These are phyloP conservation scores for Tinospora cordifolia DNA, from an alignment of 164 flowering plant genomes.

Conservation along the genomic window DNA sequence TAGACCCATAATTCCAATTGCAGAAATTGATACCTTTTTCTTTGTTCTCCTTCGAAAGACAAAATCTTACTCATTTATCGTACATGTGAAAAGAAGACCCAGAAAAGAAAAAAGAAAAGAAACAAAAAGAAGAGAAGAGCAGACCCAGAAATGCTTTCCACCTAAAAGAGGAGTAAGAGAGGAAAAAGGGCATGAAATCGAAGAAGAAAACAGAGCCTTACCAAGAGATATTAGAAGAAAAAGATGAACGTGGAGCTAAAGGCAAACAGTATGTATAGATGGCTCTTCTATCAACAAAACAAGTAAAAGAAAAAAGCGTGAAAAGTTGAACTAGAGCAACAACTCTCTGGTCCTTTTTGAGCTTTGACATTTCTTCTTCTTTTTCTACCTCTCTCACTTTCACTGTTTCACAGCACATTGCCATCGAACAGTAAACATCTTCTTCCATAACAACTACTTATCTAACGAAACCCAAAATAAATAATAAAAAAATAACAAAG, in stretches of 20 bases:
- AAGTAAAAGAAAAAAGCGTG: neutral
- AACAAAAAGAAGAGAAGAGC: neutral
- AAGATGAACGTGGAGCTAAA: too few relatives aligned
- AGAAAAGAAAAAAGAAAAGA: too few relatives aligned
- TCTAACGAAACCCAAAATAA: too few relatives aligned
- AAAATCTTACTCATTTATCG: neutral
- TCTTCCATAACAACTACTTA: too few relatives aligned
- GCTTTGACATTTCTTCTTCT: too few relatives aligned
- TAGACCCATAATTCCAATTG: neutral
- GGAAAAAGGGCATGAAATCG: neutral
- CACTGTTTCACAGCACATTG: too few relatives aligned
- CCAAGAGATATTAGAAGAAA: neutral
- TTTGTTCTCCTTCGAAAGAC: neutral
- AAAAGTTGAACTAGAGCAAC: neutral
- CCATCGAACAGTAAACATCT: too few relatives aligned
- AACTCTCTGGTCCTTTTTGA: neutral
- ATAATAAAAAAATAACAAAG: too few relatives aligned
- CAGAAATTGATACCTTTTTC: neutral
- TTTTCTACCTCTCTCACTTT: too few relatives aligned
- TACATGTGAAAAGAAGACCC: neutral
- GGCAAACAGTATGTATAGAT: too few relatives aligned
- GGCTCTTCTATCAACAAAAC: too few relatives aligned
- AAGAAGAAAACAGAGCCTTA: neutral
- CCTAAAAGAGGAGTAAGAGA: neutral
- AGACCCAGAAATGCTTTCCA: neutral